Percentiles rank a stretch among this genome's conserved stretches.
Conservation (phyloP, 1,139 yeast genomes). For the Hyphopichia wangnamkhiaoensis region DNA sequence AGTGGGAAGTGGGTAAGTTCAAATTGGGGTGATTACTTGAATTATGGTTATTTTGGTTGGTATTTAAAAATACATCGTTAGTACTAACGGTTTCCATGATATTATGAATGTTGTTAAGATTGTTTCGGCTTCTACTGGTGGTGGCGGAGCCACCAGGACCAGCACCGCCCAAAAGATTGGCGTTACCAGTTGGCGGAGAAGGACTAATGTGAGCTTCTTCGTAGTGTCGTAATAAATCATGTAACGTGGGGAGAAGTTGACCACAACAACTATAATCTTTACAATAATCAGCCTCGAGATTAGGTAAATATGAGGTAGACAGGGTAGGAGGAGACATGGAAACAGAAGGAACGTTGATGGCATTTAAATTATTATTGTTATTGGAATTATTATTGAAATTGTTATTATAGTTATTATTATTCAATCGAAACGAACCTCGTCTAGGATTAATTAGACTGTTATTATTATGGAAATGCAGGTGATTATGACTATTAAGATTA, state of each 20-base stretch:
- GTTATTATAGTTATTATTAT: too few species aligned
- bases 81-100: conserved; percentile 80
- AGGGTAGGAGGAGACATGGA: conserved; percentile 66
- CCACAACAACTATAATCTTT: conserved; percentile 98
- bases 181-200: conserved; percentile 48
- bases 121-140: conserved; percentile 36
- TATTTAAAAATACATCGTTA: conserved; percentile 77
- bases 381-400: conserved; percentile 2
- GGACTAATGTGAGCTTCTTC: conserved; percentile 94
- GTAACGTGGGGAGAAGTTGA: conserved; percentile 84
- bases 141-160: conserved; percentile 34
- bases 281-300: conserved; percentile 92
- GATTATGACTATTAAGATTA: conserved; percentile 16
- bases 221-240: conserved; percentile 89
- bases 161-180: conserved; percentile 33
- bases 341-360: conserved; percentile 18
- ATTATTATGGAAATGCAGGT: conserved; percentile 13
- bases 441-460: conserved; percentile 43
- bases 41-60: conserved; percentile 14
- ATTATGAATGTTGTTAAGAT: conserved; percentile 45
- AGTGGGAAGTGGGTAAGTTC: conserved; percentile 18
- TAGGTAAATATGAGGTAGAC: conserved; percentile 77
- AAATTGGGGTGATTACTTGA: conserved; percentile 12
- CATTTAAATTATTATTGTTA: conserved; percentile 14
- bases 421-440: conserved; percentile 42